A percentile compares a stretch with the other conserved stretches of the same genome.
Conservation (phyloP, 2,329 filamentous ascomycete species). For the Aspergillus ustus region DNA sequence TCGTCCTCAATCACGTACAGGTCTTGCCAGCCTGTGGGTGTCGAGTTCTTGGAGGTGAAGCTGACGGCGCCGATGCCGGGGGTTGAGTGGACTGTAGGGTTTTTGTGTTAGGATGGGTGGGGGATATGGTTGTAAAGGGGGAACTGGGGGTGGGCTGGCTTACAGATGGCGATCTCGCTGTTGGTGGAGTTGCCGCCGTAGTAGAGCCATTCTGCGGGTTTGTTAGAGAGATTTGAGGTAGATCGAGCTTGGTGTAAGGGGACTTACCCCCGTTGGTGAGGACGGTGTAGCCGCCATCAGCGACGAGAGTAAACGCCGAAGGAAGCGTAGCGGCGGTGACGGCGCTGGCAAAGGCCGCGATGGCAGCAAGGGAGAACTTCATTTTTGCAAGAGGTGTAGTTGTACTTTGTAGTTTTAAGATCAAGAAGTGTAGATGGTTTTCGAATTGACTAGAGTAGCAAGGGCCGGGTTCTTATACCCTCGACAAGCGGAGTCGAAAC, state of each 20-base stretch:
- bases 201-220: constrained; percentile 28
- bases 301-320: constrained; percentile 33
- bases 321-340: constrained; percentile 30
- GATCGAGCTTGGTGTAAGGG: background rate
- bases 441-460: background rate
- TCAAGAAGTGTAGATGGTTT: background rate
- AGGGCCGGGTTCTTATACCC: constrained; percentile 1
- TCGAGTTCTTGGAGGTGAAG: constrained; percentile 28
- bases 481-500: background rate
- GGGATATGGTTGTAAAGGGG: background rate
- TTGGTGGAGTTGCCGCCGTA: constrained; percentile 25
- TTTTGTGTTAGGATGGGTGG: constrained; percentile 9
- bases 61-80: constrained; percentile 26
- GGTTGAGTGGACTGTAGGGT: constrained; percentile 24
- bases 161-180: constrained; percentile 35
- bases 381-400: constrained; percentile 23
- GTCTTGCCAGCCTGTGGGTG: constrained; percentile 35
- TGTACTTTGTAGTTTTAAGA: no score
- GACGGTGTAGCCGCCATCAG: constrained; percentile 32
- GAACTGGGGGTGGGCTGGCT: constrained; percentile 1
- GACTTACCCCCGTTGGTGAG: constrained; percentile 32
- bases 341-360: constrained; percentile 28
- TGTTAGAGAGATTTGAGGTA: background rate
- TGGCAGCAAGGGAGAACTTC: constrained; percentile 34
- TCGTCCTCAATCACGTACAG: constrained; percentile 32